These are phyloP conservation scores for Podaxis pistillaris DNA, from an alignment of 768 basidiomycete species.

Conservation along the genomic window DNA sequence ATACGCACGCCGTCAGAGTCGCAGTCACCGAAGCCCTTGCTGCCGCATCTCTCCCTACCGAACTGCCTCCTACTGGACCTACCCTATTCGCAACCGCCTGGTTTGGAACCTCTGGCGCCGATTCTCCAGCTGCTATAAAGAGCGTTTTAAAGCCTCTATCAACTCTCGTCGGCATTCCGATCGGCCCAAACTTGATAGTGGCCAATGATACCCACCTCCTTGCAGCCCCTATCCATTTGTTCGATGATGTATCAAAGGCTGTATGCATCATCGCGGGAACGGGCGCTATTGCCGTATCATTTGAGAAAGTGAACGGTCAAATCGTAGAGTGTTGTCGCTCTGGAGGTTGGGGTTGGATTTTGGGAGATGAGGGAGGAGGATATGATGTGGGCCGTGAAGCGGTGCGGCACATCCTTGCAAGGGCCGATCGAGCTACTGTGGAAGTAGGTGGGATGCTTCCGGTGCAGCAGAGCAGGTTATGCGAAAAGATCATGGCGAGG, in stretches of 20 bases:
- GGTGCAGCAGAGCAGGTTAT: constrained; percentile 37
- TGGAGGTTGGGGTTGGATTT: constrained; percentile 84
- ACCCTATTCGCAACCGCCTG: constrained; percentile 66
- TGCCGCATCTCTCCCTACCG: constrained; percentile 27
- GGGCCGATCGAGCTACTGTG: constrained; percentile 51
- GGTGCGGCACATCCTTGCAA: constrained; percentile 61
- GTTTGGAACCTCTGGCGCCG: constrained; percentile 83
- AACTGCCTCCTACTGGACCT: constrained; percentile 19
- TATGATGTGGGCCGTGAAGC: constrained; percentile 79
- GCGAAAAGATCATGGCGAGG: constrained; percentile 43
- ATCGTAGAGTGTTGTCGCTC: constrained; percentile 65
- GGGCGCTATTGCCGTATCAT: constrained; percentile 73
- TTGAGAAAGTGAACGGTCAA: constrained; percentile 40
- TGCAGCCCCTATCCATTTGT: constrained; percentile 69
- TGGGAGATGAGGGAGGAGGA: constrained; percentile 84
- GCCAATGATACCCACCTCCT: constrained; percentile 86
- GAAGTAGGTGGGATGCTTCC: constrained; percentile 20
- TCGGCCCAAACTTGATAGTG: constrained; percentile 54
- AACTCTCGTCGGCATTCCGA: constrained; percentile 54
- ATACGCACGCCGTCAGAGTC: constrained; percentile 48
- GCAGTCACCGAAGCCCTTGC: constrained; percentile 57
- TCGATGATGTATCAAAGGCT: constrained; percentile 57
- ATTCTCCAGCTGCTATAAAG: constrained; percentile 62
- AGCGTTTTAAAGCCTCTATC: constrained; percentile 55
- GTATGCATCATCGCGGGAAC: constrained; percentile 81